Conservation (phyloP, 208 protist species). For the Jaenimonas drosophilae region DNA sequence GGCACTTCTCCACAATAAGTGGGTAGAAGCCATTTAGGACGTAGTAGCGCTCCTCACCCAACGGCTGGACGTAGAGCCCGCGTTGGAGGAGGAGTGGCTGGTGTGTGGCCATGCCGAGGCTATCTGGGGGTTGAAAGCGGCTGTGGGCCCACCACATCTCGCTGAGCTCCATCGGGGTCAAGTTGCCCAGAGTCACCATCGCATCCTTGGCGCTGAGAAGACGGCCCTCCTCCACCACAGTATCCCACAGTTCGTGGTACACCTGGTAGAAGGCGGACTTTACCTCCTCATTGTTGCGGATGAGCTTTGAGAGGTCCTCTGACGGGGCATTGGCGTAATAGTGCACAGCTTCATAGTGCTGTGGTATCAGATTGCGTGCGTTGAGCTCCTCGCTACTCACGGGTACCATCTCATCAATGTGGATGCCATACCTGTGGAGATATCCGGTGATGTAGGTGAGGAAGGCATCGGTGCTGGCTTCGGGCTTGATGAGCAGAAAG, state of each 20-base stretch:
- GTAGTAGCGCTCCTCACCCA: conserved; percentile 27
- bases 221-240: conserved; percentile 39
- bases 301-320: conserved; percentile 15
- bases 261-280: conserved; percentile 37
- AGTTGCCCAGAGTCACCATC: conserved; percentile 15
- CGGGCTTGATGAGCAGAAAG: conserved; percentile 50
- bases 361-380: conserved; percentile 31
- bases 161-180: conserved; percentile 19
- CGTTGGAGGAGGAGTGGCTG: conserved; percentile 19
- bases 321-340: conserved; percentile 28
- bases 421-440: conserved; percentile 19
- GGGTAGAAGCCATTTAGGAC: conserved; percentile 78
- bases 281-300: conserved; percentile 16
- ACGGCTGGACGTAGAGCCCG: conserved; percentile 31
- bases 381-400: conserved; percentile 24
- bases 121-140: conserved; percentile 2
- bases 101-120: conserved; percentile 2
- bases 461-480: conserved; percentile 30
- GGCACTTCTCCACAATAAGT: conserved; percentile 22
- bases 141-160: conserved; percentile 23
- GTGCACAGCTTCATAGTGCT: conserved; percentile 44
- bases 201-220: conserved; percentile 49
- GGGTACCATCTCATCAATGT: conserved; percentile 30
- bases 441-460: conserved; percentile 17
- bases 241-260: conserved; percentile 60